Percentiles rank a stretch among this genome's conserved stretches.
Evolutionary conservation across 441 rosid species (phyloP).

Genomic region (Aleurites moluccanus): DNA sequence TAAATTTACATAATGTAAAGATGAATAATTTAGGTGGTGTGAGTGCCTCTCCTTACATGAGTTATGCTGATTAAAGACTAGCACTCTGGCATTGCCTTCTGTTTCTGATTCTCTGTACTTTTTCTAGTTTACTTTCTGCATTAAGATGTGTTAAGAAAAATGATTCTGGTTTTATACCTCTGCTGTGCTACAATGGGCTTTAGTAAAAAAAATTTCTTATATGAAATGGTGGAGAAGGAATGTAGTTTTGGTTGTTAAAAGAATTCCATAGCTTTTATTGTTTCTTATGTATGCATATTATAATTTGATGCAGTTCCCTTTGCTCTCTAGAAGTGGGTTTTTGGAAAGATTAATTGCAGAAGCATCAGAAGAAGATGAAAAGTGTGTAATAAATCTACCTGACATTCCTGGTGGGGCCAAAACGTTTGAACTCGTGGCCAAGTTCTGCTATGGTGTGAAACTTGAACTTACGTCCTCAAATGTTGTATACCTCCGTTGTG

Average conservation of each 20-base stretch:
- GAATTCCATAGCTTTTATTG: background rate
- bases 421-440: slow-evolving; percentile 90
- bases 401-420: slow-evolving; percentile 84
- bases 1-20: background rate
- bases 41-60: background rate
- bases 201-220: background rate
- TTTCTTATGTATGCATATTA: slow-evolving; percentile 7
- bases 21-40: background rate
- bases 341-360: slow-evolving; percentile 90
- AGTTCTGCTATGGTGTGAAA: slow-evolving; percentile 95
- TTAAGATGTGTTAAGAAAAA: background rate
- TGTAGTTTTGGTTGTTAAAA: background rate
- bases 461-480: slow-evolving; percentile 90
- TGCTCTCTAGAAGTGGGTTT: slow-evolving; percentile 92
- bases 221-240: background rate
- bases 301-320: slow-evolving; percentile 70
- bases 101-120: background rate
- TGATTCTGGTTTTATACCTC: background rate
- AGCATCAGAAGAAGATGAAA: slow-evolving; percentile 69
- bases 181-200: background rate
- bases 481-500: slow-evolving; percentile 76
- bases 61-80: background rate
- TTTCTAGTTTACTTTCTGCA: background rate
- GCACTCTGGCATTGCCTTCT: background rate
- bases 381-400: slow-evolving; percentile 55